Evolutionary conservation across 768 basidiomycete genomes (phyloP), one percentile per base, ranked within the genome.

Genomic region (Chalciporus sphaerocephalus): DNA sequence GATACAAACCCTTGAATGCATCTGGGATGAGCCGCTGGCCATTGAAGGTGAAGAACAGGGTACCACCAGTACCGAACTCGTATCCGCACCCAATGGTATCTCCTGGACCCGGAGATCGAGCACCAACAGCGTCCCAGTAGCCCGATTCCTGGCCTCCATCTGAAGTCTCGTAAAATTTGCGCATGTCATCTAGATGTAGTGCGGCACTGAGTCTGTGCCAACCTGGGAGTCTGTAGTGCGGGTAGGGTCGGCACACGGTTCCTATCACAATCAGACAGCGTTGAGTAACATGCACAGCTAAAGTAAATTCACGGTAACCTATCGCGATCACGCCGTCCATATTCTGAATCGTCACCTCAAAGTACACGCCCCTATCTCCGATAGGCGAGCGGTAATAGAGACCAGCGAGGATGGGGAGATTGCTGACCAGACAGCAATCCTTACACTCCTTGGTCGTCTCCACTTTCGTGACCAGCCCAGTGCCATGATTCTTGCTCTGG

Each of bases 81-180:
- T 81, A 84, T 2, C 82, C 85, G 42, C 81, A 83, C 2, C 85
- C 83, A 22, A 85, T 54, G 7, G 67, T 75, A 59, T 83, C 79
- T 1, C 77, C 79, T 42, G 55, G 40, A 78, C 66, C 41, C 51
- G 62, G 20, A 50, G 56, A 20, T 67, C 60, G 34, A 28, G 48
- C 12, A 61, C 57, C 32, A 61, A 55, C 17, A 0, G 41, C 50
- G 17, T 36, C 50, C 55, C 64, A 60, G 78, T 35, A 53, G 2
- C 50, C 54, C 11, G 44, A 85, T 53, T 81, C 78, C 1, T 79
- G 74, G 10, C 83, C 84, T 15, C 83, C 84, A 37, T 78, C 69
- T 2, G 80, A 66, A 55, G 83, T 81, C 54, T 85, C 83, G 47
- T 80, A 85, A 70, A 85, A 86, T 61, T 85, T 86, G 58, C 80